Evolutionary conservation across 1,139 yeast genomes (phyloP), one percentile per base, ranked within the genome.

Genomic region (Pichia cactophila): DNA sequence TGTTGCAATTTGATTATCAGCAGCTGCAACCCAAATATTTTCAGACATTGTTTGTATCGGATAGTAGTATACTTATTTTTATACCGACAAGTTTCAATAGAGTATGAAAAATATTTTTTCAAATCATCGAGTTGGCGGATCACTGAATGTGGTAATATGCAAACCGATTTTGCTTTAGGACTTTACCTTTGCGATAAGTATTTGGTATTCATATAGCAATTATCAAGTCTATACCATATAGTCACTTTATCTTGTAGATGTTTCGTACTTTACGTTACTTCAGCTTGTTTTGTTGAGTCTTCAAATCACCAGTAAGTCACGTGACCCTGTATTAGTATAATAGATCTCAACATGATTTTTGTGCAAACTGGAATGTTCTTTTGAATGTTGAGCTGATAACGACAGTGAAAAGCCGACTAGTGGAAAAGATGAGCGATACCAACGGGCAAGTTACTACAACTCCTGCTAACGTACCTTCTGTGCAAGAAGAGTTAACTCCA

Each of bases 1-100:
- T 11, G 73, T 63, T 4, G 72, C 75, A 2, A 75, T 56, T 55
- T 83, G 79, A 59, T 87, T 84, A 64, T 92, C 97, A 20, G 97
- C 86, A 7, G 97, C 94, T 10, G 97, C 96, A 11, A 86, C 81
- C 98, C 98, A 92, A 54, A 92, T 82, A 65, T 92, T 90, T 10
- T 46, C 46, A 10, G 52, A 46, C 52, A 49, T 49, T 9, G 35
- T 10, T 31, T 31, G 7, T 12, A 6, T 31, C 35, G 11, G 11
- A 28, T 8, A 12, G 4, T 10, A 29, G 12, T 10, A 29, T 33
- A 33, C 5, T 12, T 33, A 3, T 33, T 33, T 33, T 12, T 6
- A 6, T 14, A n/a, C 37, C 5, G 11, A 11, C 23, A 10, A n/a
- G 35, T 31, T 5, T 31, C 31, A 28, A 28, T 28, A 17, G 20